Conservation (phyloP, 2,329 filamentous ascomycete genomes). For the Fusarium tjaetaba region DNA sequence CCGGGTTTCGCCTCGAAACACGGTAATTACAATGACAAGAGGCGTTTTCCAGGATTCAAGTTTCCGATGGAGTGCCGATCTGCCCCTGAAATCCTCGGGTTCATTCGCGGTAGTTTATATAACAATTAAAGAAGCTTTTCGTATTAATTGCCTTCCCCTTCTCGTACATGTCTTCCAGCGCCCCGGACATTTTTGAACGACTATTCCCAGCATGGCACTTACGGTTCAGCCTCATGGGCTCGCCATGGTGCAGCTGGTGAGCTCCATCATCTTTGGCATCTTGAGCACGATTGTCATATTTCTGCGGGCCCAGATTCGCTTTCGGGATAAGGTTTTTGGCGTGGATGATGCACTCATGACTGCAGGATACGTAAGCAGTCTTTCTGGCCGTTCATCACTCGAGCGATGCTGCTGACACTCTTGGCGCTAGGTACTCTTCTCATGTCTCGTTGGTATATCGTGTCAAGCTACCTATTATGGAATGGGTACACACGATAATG, state of each 20-base stretch:
- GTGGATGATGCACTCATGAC: background rate
- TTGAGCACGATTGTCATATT: background rate
- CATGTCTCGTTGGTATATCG: background rate
- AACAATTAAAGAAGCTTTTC: background rate
- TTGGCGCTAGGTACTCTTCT: background rate
- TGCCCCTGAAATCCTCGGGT: background rate
- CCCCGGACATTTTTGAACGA: background rate
- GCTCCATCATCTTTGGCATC: background rate
- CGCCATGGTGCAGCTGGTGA: background rate
- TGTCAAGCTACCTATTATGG: background rate
- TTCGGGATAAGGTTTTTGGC: background rate
- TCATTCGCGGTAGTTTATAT: background rate
- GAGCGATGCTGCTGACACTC: background rate
- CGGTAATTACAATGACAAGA: background rate
- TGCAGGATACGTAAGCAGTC: background rate
- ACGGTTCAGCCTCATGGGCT: background rate
- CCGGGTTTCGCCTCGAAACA: background rate
- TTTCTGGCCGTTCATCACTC: background rate
- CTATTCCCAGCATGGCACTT: background rate
- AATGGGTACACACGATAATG: background rate
- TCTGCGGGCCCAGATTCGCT: background rate
- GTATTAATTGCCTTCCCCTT: background rate
- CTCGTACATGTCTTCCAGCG: background rate
- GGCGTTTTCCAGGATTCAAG: background rate
- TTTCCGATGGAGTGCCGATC: background rate